Conservation (phyloP, 1,284 basidiomycete species). For the Microbotryum lychnidis-dioicae region DNA sequence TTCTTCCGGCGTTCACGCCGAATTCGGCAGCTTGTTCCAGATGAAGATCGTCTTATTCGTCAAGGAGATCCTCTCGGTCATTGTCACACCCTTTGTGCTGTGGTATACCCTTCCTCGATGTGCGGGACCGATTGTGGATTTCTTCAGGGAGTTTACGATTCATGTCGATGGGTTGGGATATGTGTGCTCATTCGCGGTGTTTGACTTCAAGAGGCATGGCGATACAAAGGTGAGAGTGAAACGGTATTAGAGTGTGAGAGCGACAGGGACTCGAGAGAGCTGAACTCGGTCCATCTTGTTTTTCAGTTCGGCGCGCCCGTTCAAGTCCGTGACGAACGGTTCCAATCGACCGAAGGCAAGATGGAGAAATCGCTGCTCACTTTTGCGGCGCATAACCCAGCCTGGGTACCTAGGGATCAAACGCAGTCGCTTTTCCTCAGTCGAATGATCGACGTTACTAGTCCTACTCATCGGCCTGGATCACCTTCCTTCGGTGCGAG, state of each 20-base stretch:
- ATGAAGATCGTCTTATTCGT: slow-evolving; percentile 81
- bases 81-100: slow-evolving; percentile 87
- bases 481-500: too few species aligned
- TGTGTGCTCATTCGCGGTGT: slow-evolving; percentile 95
- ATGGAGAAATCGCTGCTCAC: slow-evolving; percentile 98
- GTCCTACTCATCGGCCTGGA: neutral
- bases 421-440: slow-evolving; percentile 29
- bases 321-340: slow-evolving; percentile 56
- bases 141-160: slow-evolving; percentile 92
- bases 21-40: slow-evolving; percentile 79
- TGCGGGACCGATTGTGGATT: slow-evolving; percentile 82
- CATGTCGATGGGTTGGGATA: slow-evolving; percentile 94
- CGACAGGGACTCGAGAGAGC: neutral
- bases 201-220: slow-evolving; percentile 87
- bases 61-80: slow-evolving; percentile 79
- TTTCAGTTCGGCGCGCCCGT: slow-evolving; percentile 55
- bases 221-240: slow-evolving; percentile 60
- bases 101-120: slow-evolving; percentile 84
- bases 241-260: neutral
- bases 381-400: slow-evolving; percentile 47
- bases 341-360: slow-evolving; percentile 81
- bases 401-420: slow-evolving; percentile 29
- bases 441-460: slow-evolving; percentile 9
- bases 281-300: neutral
- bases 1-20: slow-evolving; percentile 76